These are phyloP conservation scores for Termitomyces sp. DNA, from an alignment of 768 basidiomycete genomes.

Conservation along the genomic window DNA sequence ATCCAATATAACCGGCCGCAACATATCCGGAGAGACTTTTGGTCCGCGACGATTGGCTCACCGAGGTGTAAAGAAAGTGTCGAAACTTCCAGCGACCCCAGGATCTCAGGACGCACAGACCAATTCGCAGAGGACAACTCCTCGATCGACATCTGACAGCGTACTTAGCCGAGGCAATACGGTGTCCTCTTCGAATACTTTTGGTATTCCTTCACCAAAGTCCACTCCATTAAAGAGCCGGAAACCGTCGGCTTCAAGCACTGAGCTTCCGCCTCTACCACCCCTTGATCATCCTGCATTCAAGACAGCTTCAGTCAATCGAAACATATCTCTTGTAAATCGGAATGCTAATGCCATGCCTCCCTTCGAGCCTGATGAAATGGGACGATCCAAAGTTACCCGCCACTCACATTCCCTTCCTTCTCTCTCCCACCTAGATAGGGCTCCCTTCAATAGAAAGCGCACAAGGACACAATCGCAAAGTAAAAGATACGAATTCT, in stretches of 20 bases:
- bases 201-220: conserved; percentile 28
- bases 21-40: conserved; percentile 16
- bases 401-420: conserved; percentile 23
- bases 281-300: conserved; percentile 46
- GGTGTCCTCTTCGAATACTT: conserved; percentile 29
- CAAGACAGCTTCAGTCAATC: conserved; percentile 7
- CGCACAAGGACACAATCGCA: conserved; percentile 15
- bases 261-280: conserved; percentile 51
- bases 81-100: conserved; percentile 9
- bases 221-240: conserved; percentile 22
- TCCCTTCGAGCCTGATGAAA: background rate
- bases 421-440: conserved; percentile 15
- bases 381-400: conserved; percentile 5
- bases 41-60: conserved; percentile 7
- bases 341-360: background rate
- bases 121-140: conserved; percentile 6
- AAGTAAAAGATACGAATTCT: conserved; percentile 8
- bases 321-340: background rate
- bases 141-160: conserved; percentile 10
- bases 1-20: conserved; percentile 7
- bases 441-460: conserved; percentile 1
- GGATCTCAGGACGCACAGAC: conserved; percentile 1
- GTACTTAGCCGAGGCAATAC: conserved; percentile 13
- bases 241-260: conserved; percentile 23
- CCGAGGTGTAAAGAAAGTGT: conserved; percentile 1